phyloP scores from a whole-genome alignment of 345 rosid genomes.

The Populus nigra region DNA sequence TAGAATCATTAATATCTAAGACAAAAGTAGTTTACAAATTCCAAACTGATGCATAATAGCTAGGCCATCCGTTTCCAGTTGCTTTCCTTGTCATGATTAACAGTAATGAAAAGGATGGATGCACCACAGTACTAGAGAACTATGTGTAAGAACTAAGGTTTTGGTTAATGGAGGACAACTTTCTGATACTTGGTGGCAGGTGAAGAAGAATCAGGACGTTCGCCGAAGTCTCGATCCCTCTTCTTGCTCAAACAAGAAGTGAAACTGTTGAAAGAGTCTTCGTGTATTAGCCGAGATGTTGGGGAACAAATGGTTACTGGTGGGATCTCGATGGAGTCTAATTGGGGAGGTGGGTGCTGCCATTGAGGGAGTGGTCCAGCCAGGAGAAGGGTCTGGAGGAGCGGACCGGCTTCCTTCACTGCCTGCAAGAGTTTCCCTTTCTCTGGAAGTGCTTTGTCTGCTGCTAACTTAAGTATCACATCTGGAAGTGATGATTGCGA shows the following conservation, averaged over 20 bases:
- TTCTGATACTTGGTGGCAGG: conserved; percentile 29
- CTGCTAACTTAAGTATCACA: conserved; percentile 33
- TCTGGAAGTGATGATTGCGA: not conserved
- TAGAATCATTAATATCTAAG: conserved; percentile 17
- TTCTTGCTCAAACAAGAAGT: conserved; percentile 28
- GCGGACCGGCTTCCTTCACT: conserved; percentile 69
- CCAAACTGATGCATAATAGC: conserved; percentile 3
- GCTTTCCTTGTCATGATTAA: conserved; percentile 8
- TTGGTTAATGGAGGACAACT: conserved; percentile 19
- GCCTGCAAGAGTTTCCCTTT: conserved; percentile 67
- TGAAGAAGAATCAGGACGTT: conserved; percentile 30
- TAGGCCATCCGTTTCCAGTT: conserved; percentile 20
- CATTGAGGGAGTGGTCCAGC: conserved; percentile 83
- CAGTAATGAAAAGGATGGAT: conserved; percentile 23
- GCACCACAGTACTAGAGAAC: not conserved
- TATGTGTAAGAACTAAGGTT: not conserved
- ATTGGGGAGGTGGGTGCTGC: conserved; percentile 73
- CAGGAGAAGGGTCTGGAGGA: conserved; percentile 57
- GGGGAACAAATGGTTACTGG: conserved; percentile 54
- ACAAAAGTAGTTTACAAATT: conserved; percentile 20
- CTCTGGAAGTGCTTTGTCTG: conserved; percentile 50
- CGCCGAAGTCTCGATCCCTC: conserved; percentile 31
- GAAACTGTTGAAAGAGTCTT: conserved; percentile 31
- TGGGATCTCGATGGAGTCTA: conserved; percentile 59
- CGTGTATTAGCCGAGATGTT: conserved; percentile 17